A percentile compares a stretch with the other conserved stretches of the same genome.
phyloP scores from a whole-genome alignment of 345 rosid genomes.

The Reutealis trisperma region DNA sequence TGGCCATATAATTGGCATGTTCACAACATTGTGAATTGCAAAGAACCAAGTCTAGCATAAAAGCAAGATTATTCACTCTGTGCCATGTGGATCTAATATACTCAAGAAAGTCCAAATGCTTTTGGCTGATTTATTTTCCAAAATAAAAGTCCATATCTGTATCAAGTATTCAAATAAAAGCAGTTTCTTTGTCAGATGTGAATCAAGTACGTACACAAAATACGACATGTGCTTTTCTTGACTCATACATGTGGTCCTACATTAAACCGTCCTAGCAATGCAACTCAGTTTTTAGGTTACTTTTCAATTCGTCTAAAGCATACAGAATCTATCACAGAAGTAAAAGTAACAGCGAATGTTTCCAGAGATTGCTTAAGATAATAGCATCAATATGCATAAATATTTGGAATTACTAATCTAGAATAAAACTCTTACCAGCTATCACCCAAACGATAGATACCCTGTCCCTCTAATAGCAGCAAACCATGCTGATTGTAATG shows the following conservation, averaged over 20 bases:
- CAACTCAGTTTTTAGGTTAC: background rate
- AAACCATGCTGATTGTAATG: conserved; percentile 95
- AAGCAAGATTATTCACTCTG: background rate
- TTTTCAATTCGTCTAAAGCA: background rate
- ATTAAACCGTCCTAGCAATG: background rate
- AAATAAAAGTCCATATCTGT: background rate
- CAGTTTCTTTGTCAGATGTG: background rate
- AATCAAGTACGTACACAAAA: background rate
- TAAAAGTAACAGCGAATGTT: background rate
- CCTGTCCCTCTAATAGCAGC: conserved; percentile 91
- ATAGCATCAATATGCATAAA: conserved; percentile 4
- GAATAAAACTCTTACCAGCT: conserved; percentile 59
- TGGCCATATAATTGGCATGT: background rate
- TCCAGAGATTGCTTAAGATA: background rate
- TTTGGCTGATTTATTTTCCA: background rate
- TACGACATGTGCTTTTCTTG: background rate
- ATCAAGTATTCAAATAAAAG: background rate
- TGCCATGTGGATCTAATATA: background rate
- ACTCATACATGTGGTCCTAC: background rate
- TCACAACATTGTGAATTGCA: background rate
- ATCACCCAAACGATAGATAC: conserved; percentile 84
- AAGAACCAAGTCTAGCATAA: background rate
- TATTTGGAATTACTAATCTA: conserved; percentile 15
- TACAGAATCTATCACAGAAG: background rate
- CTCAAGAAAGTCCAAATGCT: background rate